Evolutionary conservation across 176 grass and related monocot species (phyloP).

Genomic region (Hsuehochloa calcarea): DNA sequence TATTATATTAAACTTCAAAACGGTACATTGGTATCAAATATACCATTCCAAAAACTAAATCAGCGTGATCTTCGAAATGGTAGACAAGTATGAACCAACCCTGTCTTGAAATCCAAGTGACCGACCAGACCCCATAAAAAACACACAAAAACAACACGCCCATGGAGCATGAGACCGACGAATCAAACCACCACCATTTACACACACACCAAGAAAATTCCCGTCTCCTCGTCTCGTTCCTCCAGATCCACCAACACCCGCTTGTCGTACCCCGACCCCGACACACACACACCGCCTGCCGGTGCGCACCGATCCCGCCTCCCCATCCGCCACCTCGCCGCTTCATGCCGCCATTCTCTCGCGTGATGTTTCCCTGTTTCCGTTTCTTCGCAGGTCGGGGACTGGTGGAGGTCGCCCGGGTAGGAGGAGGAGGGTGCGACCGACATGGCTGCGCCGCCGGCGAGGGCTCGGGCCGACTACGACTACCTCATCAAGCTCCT

Average conservation of each 20-base stretch:
- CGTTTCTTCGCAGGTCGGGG: slow-evolving; percentile 32
- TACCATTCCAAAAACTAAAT: no score
- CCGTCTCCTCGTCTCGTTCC: not conserved
- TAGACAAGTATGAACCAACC: no score
- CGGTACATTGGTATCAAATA: no score
- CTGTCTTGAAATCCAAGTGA: slow-evolving; percentile 35
- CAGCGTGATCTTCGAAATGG: no score
- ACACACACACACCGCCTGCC: slow-evolving; percentile 5
- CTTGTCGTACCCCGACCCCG: slow-evolving; percentile 25
- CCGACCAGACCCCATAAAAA: not conserved
- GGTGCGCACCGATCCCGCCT: slow-evolving; percentile 33
- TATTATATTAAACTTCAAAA: no score
- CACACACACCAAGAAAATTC: not conserved
- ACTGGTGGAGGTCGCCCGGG: slow-evolving; percentile 31
- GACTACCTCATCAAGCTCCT: slow-evolving; percentile 88
- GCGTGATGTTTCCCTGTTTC: not conserved
- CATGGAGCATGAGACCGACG: not conserved
- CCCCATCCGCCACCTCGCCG: not conserved
- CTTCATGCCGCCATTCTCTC: slow-evolving; percentile 2
- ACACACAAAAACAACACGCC: not conserved
- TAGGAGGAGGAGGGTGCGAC: slow-evolving; percentile 27
- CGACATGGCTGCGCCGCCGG: slow-evolving; percentile 71
- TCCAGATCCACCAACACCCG: slow-evolving; percentile 50
- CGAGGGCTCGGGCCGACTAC: slow-evolving; percentile 71
- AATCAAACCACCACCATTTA: slow-evolving; percentile 38